Evolutionary conservation across 1,284 basidiomycete genomes (phyloP), one percentile per base, ranked within the genome.

Genomic region (Marasmius tenuissimus): DNA sequence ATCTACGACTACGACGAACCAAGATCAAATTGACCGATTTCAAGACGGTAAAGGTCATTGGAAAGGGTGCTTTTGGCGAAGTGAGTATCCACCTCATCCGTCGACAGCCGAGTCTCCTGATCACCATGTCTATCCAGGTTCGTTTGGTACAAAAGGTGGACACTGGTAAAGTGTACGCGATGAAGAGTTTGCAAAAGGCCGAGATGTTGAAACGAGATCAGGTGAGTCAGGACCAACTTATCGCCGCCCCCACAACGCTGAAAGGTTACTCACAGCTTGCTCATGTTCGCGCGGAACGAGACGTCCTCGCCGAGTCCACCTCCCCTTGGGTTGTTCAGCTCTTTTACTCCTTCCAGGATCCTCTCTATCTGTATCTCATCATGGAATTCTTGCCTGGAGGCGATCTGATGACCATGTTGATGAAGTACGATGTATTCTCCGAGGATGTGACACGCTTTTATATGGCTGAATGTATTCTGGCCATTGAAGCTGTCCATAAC

Each of bases 141-240:
- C 87, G 97, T 58, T 82, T 99, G 55, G 96, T 97, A 48, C 97
- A 98, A 76, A 98, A 99, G 79, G 87, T 91, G 53, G 97, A 98
- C 74, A 98, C 96, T 10, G 96, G 93, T 64, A 97, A 97, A 80
- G 97, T 99, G 61, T 98, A 98, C 72, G 97, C 97, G 47, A 99
- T 99, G 97, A 99, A 99, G 84, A 97, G 95, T 65, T 77, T 99
- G 72, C 89, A 95, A 75, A 99, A 99, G 80, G 91, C 91, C 58
- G 97, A 99, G 77, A 99, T 99, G 97, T 91, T 99, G 81, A 97
- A 98, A 75, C 95, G 97, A 72, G 97, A 99, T 74, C 95, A 97
- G 85, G 94, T 93, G 61, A 62, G 57, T 56, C 9, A 27, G 8
- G 52, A 34, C 9, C 27, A 18, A 22, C 42, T 34, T 50, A 2